Conservation (phyloP, 352 stramenopile species). For the Blastocystis sp. region DNA sequence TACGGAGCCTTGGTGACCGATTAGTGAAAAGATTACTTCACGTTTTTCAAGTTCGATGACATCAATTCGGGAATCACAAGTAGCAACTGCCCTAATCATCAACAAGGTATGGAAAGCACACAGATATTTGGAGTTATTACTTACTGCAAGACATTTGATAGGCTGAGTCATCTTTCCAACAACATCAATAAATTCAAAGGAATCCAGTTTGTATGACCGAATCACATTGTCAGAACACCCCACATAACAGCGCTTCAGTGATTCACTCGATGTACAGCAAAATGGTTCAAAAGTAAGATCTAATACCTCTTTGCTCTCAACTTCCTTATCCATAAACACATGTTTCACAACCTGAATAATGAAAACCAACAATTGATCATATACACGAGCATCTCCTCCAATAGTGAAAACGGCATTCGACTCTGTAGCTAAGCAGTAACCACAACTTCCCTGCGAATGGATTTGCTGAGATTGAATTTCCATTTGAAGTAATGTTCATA, state of each 20-base stretch:
- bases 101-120: background rate
- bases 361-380: background rate
- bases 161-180: slow-evolving; percentile 18
- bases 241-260: slow-evolving; percentile 28
- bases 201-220: slow-evolving; percentile 36
- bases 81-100: background rate
- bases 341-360: slow-evolving; percentile 25
- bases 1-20: slow-evolving; percentile 6
- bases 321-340: background rate
- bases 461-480: slow-evolving; percentile 41
- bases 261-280: background rate
- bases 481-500: background rate
- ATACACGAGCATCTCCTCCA: slow-evolving; percentile 11
- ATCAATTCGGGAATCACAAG: background rate
- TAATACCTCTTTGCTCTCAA: background rate
- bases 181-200: slow-evolving; percentile 35
- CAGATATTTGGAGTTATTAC: background rate
- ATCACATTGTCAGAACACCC: slow-evolving; percentile 37
- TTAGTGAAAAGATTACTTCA: background rate
- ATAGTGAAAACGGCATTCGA: slow-evolving; percentile 5
- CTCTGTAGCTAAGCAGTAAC: background rate
- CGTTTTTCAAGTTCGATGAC: background rate
- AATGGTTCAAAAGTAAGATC: slow-evolving; percentile 32
- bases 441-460: slow-evolving; percentile 32
- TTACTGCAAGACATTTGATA: slow-evolving; percentile 32